Conservation (phyloP, 306 rosid genomes). For the Fragaria iinumae region DNA sequence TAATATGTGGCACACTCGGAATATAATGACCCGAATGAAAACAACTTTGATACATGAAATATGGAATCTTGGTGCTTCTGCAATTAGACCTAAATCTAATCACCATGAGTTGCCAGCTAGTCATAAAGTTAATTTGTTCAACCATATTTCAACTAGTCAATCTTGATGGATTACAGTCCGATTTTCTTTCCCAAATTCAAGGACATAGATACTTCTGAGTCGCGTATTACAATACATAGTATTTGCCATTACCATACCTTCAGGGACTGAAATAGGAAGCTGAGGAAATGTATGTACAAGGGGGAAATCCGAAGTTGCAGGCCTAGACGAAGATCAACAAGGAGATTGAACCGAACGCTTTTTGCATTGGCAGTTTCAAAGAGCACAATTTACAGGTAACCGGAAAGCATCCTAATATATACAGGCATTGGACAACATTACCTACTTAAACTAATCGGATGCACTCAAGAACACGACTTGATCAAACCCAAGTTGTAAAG, state of each 20-base stretch:
- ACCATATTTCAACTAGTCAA: slow-evolving; percentile 14
- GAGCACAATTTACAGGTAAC: slow-evolving; percentile 37
- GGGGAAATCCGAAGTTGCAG: slow-evolving; percentile 30
- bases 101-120: background rate
- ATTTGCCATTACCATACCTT: background rate
- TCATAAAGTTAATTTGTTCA: slow-evolving; percentile 14
- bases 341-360: slow-evolving; percentile 8
- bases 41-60: background rate
- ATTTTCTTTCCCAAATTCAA: background rate
- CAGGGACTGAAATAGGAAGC: slow-evolving; percentile 12
- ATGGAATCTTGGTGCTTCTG: background rate
- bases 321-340: slow-evolving; percentile 17
- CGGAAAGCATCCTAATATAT: slow-evolving; percentile 36
- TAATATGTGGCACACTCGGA: slow-evolving; percentile 7
- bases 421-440: slow-evolving; percentile 21
- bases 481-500: slow-evolving; percentile 87
- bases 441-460: slow-evolving; percentile 17
- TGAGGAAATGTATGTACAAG: slow-evolving; percentile 24
- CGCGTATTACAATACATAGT: background rate
- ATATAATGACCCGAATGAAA: slow-evolving; percentile 3
- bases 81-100: background rate
- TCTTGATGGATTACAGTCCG: slow-evolving; percentile 16
- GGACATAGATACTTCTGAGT: background rate
- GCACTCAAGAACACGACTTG: slow-evolving; percentile 62
- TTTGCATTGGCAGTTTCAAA: slow-evolving; percentile 15